phyloP scores from a whole-genome alignment of 352 stramenopile genomes.

The Phytophthora meadii region DNA sequence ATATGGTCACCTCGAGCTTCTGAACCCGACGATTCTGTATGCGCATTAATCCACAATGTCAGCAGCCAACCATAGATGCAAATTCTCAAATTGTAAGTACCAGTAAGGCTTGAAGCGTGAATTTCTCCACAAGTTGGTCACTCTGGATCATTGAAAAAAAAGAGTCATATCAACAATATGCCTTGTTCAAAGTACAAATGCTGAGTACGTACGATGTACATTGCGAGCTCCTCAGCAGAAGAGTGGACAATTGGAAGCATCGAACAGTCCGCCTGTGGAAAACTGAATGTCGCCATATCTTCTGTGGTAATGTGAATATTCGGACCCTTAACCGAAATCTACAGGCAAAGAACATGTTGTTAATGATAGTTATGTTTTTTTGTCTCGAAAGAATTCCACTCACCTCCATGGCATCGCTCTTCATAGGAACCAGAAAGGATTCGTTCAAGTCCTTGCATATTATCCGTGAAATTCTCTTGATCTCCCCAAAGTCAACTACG shows the following conservation, averaged over 20 bases:
- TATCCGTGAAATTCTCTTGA: conserved; percentile 94
- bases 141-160: conserved; percentile 44
- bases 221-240: conserved; percentile 95
- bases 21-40: conserved; percentile 61
- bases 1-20: conserved; percentile 95
- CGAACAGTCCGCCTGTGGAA: conserved; percentile 94
- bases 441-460: conserved; percentile 98
- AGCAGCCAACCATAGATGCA: not conserved
- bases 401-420: conserved; percentile 92
- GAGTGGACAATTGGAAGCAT: conserved; percentile 97
- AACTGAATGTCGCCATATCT: conserved; percentile 94
- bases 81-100: conserved; percentile 25
- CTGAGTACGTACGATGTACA: conserved; percentile 86
- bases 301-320: conserved; percentile 93
- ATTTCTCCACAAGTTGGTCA: conserved; percentile 80
- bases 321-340: conserved; percentile 79
- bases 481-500: conserved; percentile 97
- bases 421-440: conserved; percentile 95
- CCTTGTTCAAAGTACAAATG: not conserved
- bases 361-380: not conserved
- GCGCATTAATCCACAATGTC: conserved; percentile 1
- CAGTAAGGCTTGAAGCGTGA: conserved; percentile 73
- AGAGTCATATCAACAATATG: not conserved
- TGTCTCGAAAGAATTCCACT: not conserved
- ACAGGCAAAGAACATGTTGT: not conserved